Percentiles rank a stretch among this genome's conserved stretches.
These are phyloP conservation scores for Solioccasus polychromus DNA, from an alignment of 768 basidiomycete species.

Conservation along the genomic window DNA sequence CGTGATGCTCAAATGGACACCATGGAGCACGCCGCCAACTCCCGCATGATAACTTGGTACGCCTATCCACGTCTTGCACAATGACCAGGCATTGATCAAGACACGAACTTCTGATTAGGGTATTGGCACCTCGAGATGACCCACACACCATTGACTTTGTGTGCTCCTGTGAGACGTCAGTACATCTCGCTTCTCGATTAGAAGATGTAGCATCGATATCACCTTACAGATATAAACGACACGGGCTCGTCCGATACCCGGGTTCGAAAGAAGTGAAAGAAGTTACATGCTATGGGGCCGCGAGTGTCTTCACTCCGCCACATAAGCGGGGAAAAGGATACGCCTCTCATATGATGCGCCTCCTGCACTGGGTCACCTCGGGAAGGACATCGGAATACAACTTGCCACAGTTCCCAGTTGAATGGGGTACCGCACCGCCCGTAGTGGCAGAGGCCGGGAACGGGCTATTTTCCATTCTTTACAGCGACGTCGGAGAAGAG, in stretches of 20 bases:
- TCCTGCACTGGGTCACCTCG: slow-evolving; percentile 56
- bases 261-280: slow-evolving; percentile 23
- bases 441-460: slow-evolving; percentile 34
- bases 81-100: background rate
- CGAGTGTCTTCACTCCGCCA: slow-evolving; percentile 54
- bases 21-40: slow-evolving; percentile 43
- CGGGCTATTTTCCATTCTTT: slow-evolving; percentile 47
- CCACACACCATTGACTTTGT: slow-evolving; percentile 52
- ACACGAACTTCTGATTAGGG: slow-evolving; percentile 54
- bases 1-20: slow-evolving; percentile 39
- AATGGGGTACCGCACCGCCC: slow-evolving; percentile 44
- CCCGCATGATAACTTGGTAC: slow-evolving; percentile 51
- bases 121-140: slow-evolving; percentile 51
- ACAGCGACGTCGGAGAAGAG: slow-evolving; percentile 48
- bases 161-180: slow-evolving; percentile 63
- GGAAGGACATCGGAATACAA: slow-evolving; percentile 22
- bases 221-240: slow-evolving; percentile 34
- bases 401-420: slow-evolving; percentile 37
- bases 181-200: slow-evolving; percentile 4
- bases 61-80: background rate
- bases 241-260: slow-evolving; percentile 29
- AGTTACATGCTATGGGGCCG: slow-evolving; percentile 49
- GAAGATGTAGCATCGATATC: background rate
- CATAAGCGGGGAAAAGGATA: slow-evolving; percentile 53
- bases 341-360: slow-evolving; percentile 60